Percentiles rank a stretch among this genome's conserved stretches.
Evolutionary conservation across 371 early-diverging fungal species (phyloP).

Genomic region (Mucor plumbeus): DNA sequence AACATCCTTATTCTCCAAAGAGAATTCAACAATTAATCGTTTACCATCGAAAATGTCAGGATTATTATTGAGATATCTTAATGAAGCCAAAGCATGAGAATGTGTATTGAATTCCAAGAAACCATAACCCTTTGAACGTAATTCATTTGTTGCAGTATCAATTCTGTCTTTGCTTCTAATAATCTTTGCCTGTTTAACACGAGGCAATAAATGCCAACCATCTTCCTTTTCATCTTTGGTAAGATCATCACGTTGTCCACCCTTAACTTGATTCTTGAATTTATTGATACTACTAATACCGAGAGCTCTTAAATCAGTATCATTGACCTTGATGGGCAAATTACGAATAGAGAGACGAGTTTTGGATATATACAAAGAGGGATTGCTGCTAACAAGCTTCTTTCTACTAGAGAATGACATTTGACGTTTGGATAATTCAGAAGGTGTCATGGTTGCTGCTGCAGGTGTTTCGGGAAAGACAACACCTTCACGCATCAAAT

Average conservation of each 20-base stretch:
- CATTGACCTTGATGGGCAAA: constrained; percentile 76
- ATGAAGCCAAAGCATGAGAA: constrained; percentile 88
- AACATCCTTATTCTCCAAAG: constrained; percentile 88
- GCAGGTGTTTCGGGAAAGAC: constrained; percentile 88
- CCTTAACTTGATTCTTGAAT: constrained; percentile 85
- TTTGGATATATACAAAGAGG: constrained; percentile 85
- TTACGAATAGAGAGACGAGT: constrained; percentile 90
- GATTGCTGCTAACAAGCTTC: constrained; percentile 78
- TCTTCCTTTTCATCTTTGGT: constrained; percentile 74
- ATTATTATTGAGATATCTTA: constrained; percentile 92
- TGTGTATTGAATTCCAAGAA: constrained; percentile 91
- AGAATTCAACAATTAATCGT: constrained; percentile 86
- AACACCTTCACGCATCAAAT: constrained; percentile 78
- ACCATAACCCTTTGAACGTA: constrained; percentile 87
- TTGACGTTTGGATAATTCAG: constrained; percentile 80
- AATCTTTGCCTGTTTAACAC: constrained; percentile 84
- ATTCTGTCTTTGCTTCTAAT: constrained; percentile 78
- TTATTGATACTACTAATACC: constrained; percentile 70
- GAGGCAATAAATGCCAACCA: constrained; percentile 75
- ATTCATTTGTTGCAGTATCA: constrained; percentile 68
- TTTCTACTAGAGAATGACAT: constrained; percentile 81
- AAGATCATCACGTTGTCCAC: constrained; percentile 66
- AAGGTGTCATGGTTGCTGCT: constrained; percentile 69
- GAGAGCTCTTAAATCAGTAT: constrained; percentile 66
- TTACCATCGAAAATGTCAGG: constrained; percentile 69